Percentiles rank a stretch among this genome's conserved stretches.
Conservation (phyloP, 75 land plant genomes). For the Pinus taeda region DNA sequence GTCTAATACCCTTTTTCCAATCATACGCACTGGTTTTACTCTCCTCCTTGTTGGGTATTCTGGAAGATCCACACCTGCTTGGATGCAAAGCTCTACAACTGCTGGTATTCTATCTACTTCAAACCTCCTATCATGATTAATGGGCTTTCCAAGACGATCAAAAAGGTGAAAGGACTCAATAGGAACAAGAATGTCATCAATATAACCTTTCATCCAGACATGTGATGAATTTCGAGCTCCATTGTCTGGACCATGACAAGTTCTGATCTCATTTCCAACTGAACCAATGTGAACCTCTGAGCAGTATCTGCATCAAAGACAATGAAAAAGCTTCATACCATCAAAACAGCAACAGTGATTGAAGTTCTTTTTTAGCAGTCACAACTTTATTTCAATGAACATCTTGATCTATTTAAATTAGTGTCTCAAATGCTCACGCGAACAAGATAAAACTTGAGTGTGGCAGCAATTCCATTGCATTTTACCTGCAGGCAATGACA, state of each 20-base stretch:
- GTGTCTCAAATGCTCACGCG: neutral
- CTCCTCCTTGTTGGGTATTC: conserved; percentile 58
- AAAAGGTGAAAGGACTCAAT: conserved; percentile 70
- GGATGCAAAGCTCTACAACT: conserved; percentile 76
- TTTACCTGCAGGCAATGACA: conserved; percentile 83
- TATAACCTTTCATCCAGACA: conserved; percentile 66
- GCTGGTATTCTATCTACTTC: conserved; percentile 72
- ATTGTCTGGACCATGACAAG: conserved; percentile 49
- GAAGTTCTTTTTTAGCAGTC: neutral
- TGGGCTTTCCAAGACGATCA: conserved; percentile 68
- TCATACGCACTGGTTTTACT: conserved; percentile 42
- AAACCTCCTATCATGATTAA: conserved; percentile 61
- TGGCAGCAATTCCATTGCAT: neutral
- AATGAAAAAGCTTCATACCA: neutral
- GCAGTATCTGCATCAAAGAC: conserved; percentile 42
- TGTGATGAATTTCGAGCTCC: conserved; percentile 45
- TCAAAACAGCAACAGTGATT: neutral
- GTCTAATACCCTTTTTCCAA: conserved; percentile 56
- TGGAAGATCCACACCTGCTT: conserved; percentile 72
- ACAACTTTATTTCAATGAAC: neutral
- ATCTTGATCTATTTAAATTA: neutral
- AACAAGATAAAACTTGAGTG: neutral
- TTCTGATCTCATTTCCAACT: conserved; percentile 54
- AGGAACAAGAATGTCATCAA: conserved; percentile 61
- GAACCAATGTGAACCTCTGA: conserved; percentile 58